Evolutionary conservation across 345 rosid species (phyloP).

Genomic region (Dimocarpus longan): DNA sequence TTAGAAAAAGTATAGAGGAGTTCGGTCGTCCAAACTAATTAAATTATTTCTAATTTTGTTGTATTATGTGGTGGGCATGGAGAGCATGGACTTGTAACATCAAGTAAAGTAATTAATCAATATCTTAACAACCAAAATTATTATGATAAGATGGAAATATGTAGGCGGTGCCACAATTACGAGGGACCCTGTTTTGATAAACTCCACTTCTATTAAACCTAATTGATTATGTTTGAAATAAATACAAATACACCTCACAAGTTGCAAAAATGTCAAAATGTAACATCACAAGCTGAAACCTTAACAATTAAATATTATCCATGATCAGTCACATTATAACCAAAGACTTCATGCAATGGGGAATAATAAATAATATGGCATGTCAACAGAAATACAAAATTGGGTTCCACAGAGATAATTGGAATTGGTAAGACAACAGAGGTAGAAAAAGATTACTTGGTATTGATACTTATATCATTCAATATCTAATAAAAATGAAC

Average conservation of each 20-base stretch:
- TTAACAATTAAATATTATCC: no score
- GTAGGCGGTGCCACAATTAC: neutral
- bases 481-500: neutral
- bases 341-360: neutral
- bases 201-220: neutral
- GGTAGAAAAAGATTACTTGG: neutral
- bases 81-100: neutral
- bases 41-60: neutral
- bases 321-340: no score
- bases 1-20: neutral
- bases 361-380: neutral
- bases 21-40: neutral
- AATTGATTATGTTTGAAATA: neutral
- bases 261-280: no score
- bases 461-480: neutral
- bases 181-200: neutral
- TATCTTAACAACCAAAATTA: conserved; percentile 4
- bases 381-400: neutral
- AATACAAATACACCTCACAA: neutral
- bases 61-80: neutral
- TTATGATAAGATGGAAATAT: conserved; percentile 8
- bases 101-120: neutral
- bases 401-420: neutral
- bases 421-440: neutral
- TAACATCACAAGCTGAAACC: no score